phyloP scores from a whole-genome alignment of 2,329 filamentous ascomycete species.

The Sporothrix phasma region DNA sequence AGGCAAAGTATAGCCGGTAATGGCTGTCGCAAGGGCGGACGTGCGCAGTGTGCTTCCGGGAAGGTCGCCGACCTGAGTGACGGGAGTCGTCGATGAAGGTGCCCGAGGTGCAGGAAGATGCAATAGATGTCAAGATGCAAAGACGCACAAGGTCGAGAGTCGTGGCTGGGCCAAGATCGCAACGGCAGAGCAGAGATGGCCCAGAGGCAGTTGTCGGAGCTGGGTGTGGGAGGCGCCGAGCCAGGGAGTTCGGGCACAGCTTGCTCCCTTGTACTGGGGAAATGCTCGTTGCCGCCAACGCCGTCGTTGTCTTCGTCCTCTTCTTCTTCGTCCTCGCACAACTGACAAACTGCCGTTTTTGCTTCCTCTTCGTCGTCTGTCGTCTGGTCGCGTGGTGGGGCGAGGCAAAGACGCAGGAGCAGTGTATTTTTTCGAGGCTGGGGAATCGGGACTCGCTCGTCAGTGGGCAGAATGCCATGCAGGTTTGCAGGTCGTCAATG shows the following conservation, averaged over 20 bases:
- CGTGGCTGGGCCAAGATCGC: not conserved
- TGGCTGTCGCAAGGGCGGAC: not conserved
- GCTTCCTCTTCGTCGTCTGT: not conserved
- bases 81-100: not conserved
- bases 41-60: not conserved
- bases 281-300: not conserved
- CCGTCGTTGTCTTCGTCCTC: not conserved
- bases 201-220: not conserved
- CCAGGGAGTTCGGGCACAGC: not conserved
- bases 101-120: not conserved
- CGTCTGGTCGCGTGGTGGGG: slow-evolving; percentile 7
- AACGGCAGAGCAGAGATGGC: slow-evolving; percentile 1
- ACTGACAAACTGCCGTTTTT: not conserved
- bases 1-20: not conserved
- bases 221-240: not conserved
- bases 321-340: not conserved
- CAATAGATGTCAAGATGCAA: not conserved
- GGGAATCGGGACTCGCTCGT: too few relatives aligned
- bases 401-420: not conserved
- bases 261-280: not conserved
- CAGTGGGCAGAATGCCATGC: not conserved
- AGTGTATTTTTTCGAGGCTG: slow-evolving; percentile 8
- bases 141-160: not conserved
- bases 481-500: not conserved
- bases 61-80: slow-evolving; percentile 15